phyloP scores from a whole-genome alignment of 192 early-diverging fungal species.

The Geosiphon pyriformis region DNA sequence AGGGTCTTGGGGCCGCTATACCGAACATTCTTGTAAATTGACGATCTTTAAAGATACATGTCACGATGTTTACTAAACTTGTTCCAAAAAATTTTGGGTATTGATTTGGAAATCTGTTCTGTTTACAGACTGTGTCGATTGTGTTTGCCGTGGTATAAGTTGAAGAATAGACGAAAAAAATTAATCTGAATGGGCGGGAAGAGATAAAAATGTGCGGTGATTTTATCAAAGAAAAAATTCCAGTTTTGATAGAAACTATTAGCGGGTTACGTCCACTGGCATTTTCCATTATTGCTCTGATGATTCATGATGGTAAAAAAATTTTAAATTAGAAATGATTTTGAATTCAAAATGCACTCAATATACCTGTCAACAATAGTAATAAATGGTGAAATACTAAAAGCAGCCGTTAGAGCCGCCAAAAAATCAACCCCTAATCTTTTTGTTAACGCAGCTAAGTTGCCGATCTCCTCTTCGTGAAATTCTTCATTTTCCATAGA shows the following conservation, averaged over 20 bases:
- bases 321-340: background rate
- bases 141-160: constrained; percentile 40
- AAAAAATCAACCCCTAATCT: constrained; percentile 28
- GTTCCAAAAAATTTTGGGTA: constrained; percentile 38
- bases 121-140: constrained; percentile 33
- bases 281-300: constrained; percentile 45
- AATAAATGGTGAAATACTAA: constrained; percentile 39
- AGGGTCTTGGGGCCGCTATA: constrained; percentile 21
- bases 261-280: constrained; percentile 35
- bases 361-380: constrained; percentile 42
- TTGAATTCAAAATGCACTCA: background rate
- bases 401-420: constrained; percentile 32
- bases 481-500: no score
- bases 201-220: constrained; percentile 31
- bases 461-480: no score
- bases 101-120: constrained; percentile 12
- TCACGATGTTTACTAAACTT: constrained; percentile 34
- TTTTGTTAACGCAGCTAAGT: no score
- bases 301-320: background rate
- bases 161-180: constrained; percentile 32
- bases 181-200: constrained; percentile 27
- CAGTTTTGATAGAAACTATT: constrained; percentile 27
- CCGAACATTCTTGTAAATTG: constrained; percentile 45
- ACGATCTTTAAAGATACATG: constrained; percentile 43
- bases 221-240: constrained; percentile 24